These are phyloP conservation scores for Phytophthora sp. DNA, from an alignment of 352 stramenopile species.

Conservation along the genomic window DNA sequence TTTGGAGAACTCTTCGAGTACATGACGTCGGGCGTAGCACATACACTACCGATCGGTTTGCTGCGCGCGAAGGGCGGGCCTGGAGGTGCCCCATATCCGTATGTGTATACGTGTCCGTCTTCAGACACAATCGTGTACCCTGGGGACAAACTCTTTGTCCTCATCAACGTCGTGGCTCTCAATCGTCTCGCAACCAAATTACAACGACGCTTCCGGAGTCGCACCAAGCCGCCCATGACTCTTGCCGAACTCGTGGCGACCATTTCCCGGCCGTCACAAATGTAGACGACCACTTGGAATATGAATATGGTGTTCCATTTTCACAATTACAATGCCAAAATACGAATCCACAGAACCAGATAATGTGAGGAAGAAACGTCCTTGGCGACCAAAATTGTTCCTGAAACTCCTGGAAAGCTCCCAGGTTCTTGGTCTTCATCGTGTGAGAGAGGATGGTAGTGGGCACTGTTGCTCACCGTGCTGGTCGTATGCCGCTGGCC, in stretches of 20 bases:
- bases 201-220: conserved; percentile 70
- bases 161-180: conserved; percentile 77
- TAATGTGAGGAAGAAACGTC: background rate
- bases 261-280: conserved; percentile 18
- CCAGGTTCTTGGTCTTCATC: no score
- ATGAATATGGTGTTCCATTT: no score
- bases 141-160: conserved; percentile 81
- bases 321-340: no score
- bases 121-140: conserved; percentile 67
- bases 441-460: conserved; percentile 22
- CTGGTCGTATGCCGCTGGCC: conserved; percentile 26
- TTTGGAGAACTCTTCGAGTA: conserved; percentile 80
- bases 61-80: conserved; percentile 60
- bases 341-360: background rate
- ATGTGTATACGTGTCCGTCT: conserved; percentile 83
- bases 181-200: conserved; percentile 81
- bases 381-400: conserved; percentile 7
- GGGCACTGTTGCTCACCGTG: conserved; percentile 4
- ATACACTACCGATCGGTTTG: conserved; percentile 81
- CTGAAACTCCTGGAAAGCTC: conserved; percentile 13
- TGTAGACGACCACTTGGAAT: conserved; percentile 19
- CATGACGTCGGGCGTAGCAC: conserved; percentile 75
- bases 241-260: conserved; percentile 36
- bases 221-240: conserved; percentile 29
- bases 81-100: conserved; percentile 64